Percentiles rank a stretch among this genome's conserved stretches.
These are phyloP conservation scores for Urtica urens DNA, from an alignment of 306 rosid genomes.

Conservation along the genomic window DNA sequence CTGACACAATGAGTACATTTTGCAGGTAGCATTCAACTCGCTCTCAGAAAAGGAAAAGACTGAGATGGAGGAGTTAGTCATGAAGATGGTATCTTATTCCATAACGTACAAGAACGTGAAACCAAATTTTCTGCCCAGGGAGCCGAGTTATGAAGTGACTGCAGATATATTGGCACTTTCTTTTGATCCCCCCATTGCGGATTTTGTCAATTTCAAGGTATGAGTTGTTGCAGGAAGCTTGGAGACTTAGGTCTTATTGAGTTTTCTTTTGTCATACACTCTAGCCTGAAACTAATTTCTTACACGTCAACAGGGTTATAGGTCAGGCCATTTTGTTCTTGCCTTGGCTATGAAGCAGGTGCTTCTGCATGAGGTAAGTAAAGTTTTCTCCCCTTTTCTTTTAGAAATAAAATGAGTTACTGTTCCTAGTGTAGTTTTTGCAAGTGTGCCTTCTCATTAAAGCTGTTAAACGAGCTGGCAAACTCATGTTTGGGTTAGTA, in stretches of 20 bases:
- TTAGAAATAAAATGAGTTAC: too few relatives aligned
- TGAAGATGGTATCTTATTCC: constrained; percentile 70
- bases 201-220: constrained; percentile 69
- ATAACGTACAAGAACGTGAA: constrained; percentile 53
- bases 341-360: constrained; percentile 78
- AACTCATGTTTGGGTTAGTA: too few relatives aligned
- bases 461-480: too few relatives aligned
- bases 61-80: constrained; percentile 57
- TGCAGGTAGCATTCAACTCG: constrained; percentile 61
- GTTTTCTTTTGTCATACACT: constrained; percentile 6
- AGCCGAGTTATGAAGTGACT: constrained; percentile 35
- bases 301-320: constrained; percentile 51
- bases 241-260: constrained; percentile 3
- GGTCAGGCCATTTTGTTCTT: constrained; percentile 46
- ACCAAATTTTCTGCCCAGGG: constrained; percentile 30
- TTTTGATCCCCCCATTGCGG: constrained; percentile 61
- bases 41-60: constrained; percentile 72
- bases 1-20: constrained; percentile 21
- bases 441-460: too few relatives aligned
- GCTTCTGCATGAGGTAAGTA: constrained; percentile 70
- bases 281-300: constrained; percentile 12
- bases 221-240: constrained; percentile 24
- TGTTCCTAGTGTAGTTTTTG: too few relatives aligned
- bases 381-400: too few relatives aligned
- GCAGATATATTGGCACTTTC: constrained; percentile 38